Evolutionary conservation across 1,284 basidiomycete genomes (phyloP), one percentile per base, ranked within the genome.

Genomic region (Butyriboletus regius): DNA sequence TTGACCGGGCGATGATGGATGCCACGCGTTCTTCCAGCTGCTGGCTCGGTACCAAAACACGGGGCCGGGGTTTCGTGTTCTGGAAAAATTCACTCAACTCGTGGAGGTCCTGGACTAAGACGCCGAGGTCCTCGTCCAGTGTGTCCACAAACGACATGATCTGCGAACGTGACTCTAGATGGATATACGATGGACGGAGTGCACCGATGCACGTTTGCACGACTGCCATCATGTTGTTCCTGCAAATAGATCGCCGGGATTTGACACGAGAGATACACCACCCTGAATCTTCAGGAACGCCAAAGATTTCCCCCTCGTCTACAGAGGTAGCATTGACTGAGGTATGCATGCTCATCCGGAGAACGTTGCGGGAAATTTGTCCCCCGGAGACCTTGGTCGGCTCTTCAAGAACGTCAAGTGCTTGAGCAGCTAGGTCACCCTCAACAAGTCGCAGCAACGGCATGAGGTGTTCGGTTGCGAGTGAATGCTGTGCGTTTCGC

Each of bases 401-500:
- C 60, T 93, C 87, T 60, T 96, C 92, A 2, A 97, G 78, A 15
- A 96, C 91, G 43, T 95, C 91, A 39, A 97, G 76, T 1, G 93
- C 93, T 55, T 90, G 82, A 4, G 83, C 70, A 7, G 92, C 85
- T 26, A 94, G 78, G 58, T 93, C 88, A 2, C 88, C 91, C 55
- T 88, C 85, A 13, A 96, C 75, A 24, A 96, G 76, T 24, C 91
- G 83, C 31, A 97, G 72, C 18, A 97, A 73, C 0, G 94, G 94
- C 83, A 92, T 92, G 20, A 96, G 77, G 18, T 95, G 74, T 64
- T 95, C 93, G 0, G 88, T 86, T 1, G 88, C 87, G 32, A 92
- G 74, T 0, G 81, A 74, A 48, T 86, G 83, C 10, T 91, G 77
- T 18, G 83, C 81, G 46, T 77, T 83, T 53, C 85, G 75, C 1